These are phyloP conservation scores for Calonectria pteridis DNA, from an alignment of 2,329 filamentous ascomycete genomes.

Conservation along the genomic window DNA sequence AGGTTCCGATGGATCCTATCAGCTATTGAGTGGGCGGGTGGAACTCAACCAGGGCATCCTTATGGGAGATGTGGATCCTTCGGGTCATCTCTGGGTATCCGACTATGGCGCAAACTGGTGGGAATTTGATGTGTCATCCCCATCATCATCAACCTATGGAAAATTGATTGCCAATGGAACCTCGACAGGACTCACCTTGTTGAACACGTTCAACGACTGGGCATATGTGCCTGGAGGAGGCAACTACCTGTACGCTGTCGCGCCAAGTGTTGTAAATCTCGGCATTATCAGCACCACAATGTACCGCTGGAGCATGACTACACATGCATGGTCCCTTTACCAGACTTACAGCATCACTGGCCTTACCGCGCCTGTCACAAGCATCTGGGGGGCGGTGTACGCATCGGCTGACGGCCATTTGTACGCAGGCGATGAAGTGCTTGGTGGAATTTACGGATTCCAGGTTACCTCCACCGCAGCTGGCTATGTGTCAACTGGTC, in stretches of 20 bases:
- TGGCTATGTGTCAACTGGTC: too few species aligned
- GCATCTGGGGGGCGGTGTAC: constrained; percentile 39
- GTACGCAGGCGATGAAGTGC: constrained; percentile 36
- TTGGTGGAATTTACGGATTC: constrained; percentile 38
- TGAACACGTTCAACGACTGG: constrained; percentile 34
- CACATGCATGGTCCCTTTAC: constrained; percentile 33
- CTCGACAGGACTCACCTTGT: not conserved
- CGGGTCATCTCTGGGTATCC: constrained; percentile 39
- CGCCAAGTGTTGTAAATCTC: constrained; percentile 2
- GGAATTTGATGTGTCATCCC: constrained; percentile 35
- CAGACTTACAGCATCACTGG: constrained; percentile 29
- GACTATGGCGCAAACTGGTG: constrained; percentile 40
- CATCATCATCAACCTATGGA: constrained; percentile 35
- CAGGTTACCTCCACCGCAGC: constrained; percentile 29
- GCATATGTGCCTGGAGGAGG: constrained; percentile 42
- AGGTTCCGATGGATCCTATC: constrained; percentile 35
- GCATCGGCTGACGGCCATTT: constrained; percentile 36
- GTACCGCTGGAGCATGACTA: constrained; percentile 37
- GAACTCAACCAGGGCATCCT: constrained; percentile 26
- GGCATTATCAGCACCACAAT: constrained; percentile 15
- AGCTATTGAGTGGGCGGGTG: constrained; percentile 30
- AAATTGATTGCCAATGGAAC: constrained; percentile 33
- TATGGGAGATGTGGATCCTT: constrained; percentile 42
- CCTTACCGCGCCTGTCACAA: not conserved
- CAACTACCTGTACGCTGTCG: constrained; percentile 38